Conservation (phyloP, 768 basidiomycete genomes). For the Lactarius quietus region DNA sequence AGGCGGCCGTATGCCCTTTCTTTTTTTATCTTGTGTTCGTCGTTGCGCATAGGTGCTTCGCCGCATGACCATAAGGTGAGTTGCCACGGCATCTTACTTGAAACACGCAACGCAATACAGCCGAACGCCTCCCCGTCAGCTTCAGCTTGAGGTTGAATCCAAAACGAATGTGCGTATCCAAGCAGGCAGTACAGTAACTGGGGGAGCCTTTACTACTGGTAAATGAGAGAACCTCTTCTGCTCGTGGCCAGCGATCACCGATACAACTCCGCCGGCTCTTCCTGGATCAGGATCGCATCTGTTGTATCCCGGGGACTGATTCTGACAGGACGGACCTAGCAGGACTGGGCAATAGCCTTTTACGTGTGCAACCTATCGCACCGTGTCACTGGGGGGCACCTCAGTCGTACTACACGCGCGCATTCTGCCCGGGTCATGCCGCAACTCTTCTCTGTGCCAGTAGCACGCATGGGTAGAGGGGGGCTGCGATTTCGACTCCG, state of each 20-base stretch:
- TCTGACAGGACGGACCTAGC: not conserved
- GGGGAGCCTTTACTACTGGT: not conserved
- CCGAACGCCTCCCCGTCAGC: not conserved
- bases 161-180: not conserved
- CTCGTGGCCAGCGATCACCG: slow-evolving; percentile 16
- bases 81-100: not conserved
- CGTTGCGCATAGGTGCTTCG: not conserved
- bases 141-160: not conserved
- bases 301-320: slow-evolving; percentile 11
- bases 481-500: not conserved
- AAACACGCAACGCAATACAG: not conserved
- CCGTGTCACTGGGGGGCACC: not conserved
- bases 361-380: slow-evolving; percentile 4
- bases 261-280: slow-evolving; percentile 16
- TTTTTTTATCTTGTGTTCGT: not conserved
- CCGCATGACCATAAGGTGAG: not conserved
- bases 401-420: not conserved
- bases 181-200: not conserved
- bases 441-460: not conserved
- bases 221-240: not conserved
- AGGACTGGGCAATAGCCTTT: slow-evolving; percentile 15
- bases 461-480: not conserved
- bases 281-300: slow-evolving; percentile 23
- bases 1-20: not conserved
- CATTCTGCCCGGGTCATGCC: not conserved